phyloP scores from a whole-genome alignment of 2,329 filamentous ascomycete species.

The Colletotrichum sansevieriae region DNA sequence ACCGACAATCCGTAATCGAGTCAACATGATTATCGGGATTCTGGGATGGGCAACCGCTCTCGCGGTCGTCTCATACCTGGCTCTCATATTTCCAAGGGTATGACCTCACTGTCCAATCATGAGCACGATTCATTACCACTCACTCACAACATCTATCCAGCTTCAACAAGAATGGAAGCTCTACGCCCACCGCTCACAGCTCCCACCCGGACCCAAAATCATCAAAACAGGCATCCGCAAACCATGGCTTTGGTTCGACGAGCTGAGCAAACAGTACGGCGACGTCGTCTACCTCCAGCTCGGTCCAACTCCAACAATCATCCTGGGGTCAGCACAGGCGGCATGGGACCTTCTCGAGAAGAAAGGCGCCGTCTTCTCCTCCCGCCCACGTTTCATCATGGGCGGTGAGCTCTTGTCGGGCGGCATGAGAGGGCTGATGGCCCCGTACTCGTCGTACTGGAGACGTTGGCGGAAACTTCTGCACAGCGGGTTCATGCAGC shows the following conservation, averaged over 20 bases:
- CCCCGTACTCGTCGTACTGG: constrained; percentile 58
- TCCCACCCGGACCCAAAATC: constrained; percentile 54
- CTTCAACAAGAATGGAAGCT: constrained; percentile 55
- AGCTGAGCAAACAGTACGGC: constrained; percentile 54
- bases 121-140: constrained; percentile 4
- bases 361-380: constrained; percentile 58
- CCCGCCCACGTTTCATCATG: constrained; percentile 60
- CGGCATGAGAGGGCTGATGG: constrained; percentile 58
- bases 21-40: constrained; percentile 23
- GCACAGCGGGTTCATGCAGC: constrained; percentile 59
- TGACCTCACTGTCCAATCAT: neutral
- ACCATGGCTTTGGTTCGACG: constrained; percentile 58
- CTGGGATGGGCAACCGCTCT: constrained; percentile 43
- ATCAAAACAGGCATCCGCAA: constrained; percentile 55
- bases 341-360: constrained; percentile 60
- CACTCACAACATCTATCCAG: constrained; percentile 42
- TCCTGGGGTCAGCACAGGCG: constrained; percentile 57
- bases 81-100: constrained; percentile 48
- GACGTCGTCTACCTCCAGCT: constrained; percentile 59
- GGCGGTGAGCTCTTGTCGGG: constrained; percentile 57
- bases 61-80: constrained; percentile 45
- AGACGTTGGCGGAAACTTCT: constrained; percentile 58
- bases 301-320: constrained; percentile 57
- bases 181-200: constrained; percentile 53
- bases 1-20: neutral